phyloP scores from a whole-genome alignment of 495 filamentous ascomycete genomes.

The Tuber microsphaerosporum region DNA sequence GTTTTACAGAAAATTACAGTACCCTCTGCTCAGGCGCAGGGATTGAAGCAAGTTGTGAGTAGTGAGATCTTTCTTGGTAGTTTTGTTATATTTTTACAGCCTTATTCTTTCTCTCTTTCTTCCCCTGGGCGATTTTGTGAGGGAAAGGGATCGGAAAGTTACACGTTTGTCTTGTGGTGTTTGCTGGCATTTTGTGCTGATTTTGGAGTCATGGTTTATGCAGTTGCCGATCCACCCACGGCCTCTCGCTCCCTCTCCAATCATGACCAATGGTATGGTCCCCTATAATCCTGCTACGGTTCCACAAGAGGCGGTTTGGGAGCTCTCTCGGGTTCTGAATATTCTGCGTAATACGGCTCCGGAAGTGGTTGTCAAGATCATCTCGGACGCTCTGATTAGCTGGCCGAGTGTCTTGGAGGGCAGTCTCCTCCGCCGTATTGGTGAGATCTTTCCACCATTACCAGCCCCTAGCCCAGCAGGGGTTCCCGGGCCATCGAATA shows the following conservation, averaged over 20 bases:
- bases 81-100: slow-evolving; percentile 10
- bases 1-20: slow-evolving; percentile 36
- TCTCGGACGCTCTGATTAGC: slow-evolving; percentile 35
- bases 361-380: slow-evolving; percentile 22
- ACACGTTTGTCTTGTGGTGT: not conserved
- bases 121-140: not conserved
- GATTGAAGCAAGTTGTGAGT: slow-evolving; percentile 18
- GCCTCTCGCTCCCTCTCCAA: slow-evolving; percentile 26
- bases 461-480: slow-evolving; percentile 13
- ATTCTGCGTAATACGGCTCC: slow-evolving; percentile 32
- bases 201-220: slow-evolving; percentile 7
- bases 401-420: slow-evolving; percentile 35
- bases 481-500: slow-evolving; percentile 9
- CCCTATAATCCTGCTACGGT: slow-evolving; percentile 33
- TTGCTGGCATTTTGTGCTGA: slow-evolving; percentile 9
- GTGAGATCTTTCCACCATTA: slow-evolving; percentile 34
- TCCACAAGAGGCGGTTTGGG: slow-evolving; percentile 38
- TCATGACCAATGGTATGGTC: slow-evolving; percentile 4
- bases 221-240: slow-evolving; percentile 17
- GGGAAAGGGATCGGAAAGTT: not conserved
- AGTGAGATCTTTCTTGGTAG: slow-evolving; percentile 13
- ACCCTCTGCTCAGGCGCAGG: slow-evolving; percentile 12
- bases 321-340: slow-evolving; percentile 34
- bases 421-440: slow-evolving; percentile 36
- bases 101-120: not conserved